A percentile compares a stretch with the other conserved stretches of the same genome.
Evolutionary conservation across 176 grass and related monocot genomes (phyloP).

Genomic region (Aegilops speltoides): DNA sequence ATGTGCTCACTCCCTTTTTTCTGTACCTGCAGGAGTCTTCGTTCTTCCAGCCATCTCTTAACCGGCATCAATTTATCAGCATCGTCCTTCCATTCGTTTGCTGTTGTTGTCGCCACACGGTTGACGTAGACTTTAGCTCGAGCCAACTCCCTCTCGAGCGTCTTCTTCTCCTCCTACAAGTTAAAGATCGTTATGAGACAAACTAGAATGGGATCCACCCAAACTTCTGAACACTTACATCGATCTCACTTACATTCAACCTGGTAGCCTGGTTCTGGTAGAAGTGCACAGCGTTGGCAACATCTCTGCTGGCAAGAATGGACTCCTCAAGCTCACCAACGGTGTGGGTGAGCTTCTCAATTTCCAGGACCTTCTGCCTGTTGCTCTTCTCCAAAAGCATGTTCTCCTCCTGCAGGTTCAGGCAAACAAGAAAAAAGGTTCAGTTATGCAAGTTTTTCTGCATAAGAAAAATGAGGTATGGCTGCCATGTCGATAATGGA

Average conservation of each 20-base stretch:
- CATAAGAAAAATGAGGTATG: not conserved
- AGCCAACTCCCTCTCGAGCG: slow-evolving; percentile 77
- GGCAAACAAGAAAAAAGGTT: not conserved
- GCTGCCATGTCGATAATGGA: not conserved
- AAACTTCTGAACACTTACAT: not conserved
- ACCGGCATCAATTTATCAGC: slow-evolving; percentile 68
- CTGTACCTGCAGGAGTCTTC: slow-evolving; percentile 71
- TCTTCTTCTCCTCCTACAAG: slow-evolving; percentile 85
- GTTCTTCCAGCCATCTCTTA: slow-evolving; percentile 92
- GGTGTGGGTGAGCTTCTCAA: slow-evolving; percentile 78
- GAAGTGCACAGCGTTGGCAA: slow-evolving; percentile 56
- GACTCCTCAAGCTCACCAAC: slow-evolving; percentile 77
- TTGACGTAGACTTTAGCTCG: slow-evolving; percentile 77
- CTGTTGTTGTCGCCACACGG: slow-evolving; percentile 57
- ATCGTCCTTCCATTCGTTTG: slow-evolving; percentile 86
- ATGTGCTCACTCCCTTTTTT: slow-evolving; percentile 1
- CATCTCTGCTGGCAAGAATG: slow-evolving; percentile 53
- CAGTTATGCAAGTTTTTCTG: not conserved
- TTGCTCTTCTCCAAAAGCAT: slow-evolving; percentile 78
- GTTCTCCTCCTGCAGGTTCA: slow-evolving; percentile 68
- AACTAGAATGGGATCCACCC: slow-evolving; percentile 8
- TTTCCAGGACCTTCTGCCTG: slow-evolving; percentile 69
- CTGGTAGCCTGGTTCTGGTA: slow-evolving; percentile 61
- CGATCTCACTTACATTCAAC: slow-evolving; percentile 49
- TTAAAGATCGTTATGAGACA: not conserved